A percentile compares a stretch with the other conserved stretches of the same genome.
These are phyloP conservation scores for Leucocoprinus birnbaumii DNA, from an alignment of 768 basidiomycete genomes.

Conservation along the genomic window DNA sequence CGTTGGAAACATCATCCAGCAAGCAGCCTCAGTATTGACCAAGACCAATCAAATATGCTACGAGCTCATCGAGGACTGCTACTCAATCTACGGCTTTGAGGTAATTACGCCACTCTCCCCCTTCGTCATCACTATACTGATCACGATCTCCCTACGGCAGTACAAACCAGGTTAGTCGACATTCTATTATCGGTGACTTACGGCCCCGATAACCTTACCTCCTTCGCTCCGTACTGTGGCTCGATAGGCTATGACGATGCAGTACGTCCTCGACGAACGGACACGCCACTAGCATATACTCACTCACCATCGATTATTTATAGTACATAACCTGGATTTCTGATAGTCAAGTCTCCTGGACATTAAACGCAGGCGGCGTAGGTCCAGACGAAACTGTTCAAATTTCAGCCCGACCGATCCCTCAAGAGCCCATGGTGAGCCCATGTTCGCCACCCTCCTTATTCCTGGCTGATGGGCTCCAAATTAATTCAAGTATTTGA, in stretches of 20 bases:
- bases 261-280: conserved; percentile 29
- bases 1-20: conserved; percentile 67
- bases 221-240: background rate
- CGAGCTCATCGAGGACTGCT: conserved; percentile 52
- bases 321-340: conserved; percentile 84
- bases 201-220: background rate
- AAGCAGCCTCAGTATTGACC: conserved; percentile 74
- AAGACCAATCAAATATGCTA: conserved; percentile 71
- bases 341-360: conserved; percentile 66
- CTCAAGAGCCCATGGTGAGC: conserved; percentile 81
- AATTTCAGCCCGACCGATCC: conserved; percentile 62
- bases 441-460: background rate
- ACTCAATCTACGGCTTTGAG: conserved; percentile 75
- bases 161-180: conserved; percentile 31
- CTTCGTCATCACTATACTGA: background rate
- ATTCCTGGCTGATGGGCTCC: background rate
- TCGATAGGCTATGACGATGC: conserved; percentile 55
- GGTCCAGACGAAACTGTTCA: conserved; percentile 53
- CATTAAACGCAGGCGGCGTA: conserved; percentile 62
- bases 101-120: conserved; percentile 25
- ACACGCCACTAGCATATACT: conserved; percentile 3
- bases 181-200: background rate
- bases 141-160: conserved; percentile 17
- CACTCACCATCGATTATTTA: background rate
- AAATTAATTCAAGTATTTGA: conserved; percentile 60